Conservation (phyloP, 441 rosid genomes). For the Kokia cookei region DNA sequence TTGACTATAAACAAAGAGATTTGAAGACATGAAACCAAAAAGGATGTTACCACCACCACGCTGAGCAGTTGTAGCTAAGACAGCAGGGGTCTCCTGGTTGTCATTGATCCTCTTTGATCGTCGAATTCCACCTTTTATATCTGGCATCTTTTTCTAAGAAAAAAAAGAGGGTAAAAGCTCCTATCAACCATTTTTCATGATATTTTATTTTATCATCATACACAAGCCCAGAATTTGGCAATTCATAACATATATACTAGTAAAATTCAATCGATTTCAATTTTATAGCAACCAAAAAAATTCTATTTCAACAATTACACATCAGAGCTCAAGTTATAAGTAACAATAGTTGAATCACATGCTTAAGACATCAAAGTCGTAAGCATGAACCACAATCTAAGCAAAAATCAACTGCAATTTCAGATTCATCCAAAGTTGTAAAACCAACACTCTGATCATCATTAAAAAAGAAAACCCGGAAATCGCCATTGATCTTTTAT, state of each 20-base stretch:
- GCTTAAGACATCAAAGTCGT: not conserved
- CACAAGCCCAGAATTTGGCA: not conserved
- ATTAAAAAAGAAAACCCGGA: not conserved
- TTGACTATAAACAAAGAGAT: not conserved
- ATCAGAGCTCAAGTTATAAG: not conserved
- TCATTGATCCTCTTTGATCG: slow-evolving; percentile 39
- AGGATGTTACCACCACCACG: slow-evolving; percentile 27
- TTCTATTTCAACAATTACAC: not conserved
- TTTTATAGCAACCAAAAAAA: not conserved
- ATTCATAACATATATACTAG: not conserved
- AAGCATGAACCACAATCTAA: not conserved
- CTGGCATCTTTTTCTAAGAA: slow-evolving; percentile 44
- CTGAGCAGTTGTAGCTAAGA: slow-evolving; percentile 23
- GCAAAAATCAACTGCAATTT: not conserved
- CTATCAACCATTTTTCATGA: not conserved
- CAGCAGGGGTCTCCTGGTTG: slow-evolving; percentile 31
- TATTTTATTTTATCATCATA: not conserved
- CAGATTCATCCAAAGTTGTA: not conserved
- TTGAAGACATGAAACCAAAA: not conserved
- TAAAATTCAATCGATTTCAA: not conserved
- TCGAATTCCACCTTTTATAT: slow-evolving; percentile 36
- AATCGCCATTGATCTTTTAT: not conserved
- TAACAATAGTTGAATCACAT: not conserved
- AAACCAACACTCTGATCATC: not conserved
- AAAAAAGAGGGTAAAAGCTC: slow-evolving; percentile 11